Percentiles rank a stretch among this genome's conserved stretches.
Conservation (phyloP, 1,284 basidiomycete genomes). For the Nidula niveotomentosa region DNA sequence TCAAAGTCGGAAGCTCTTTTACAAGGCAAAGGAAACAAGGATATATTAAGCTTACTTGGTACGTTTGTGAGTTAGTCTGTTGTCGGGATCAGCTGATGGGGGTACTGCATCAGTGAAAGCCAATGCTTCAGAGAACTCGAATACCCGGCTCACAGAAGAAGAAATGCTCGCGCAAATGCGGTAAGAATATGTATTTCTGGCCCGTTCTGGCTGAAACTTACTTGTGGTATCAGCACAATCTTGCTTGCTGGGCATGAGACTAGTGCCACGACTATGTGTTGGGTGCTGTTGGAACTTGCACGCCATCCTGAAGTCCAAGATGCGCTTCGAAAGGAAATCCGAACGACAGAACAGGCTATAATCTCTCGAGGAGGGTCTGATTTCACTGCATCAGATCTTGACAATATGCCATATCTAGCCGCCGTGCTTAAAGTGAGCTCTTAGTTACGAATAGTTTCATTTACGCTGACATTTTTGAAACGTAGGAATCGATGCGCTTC, state of each 20-base stretch:
- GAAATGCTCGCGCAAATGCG: conserved; percentile 43
- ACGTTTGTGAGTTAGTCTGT: not conserved
- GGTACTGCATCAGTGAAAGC: conserved; percentile 31
- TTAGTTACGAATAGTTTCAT: not conserved
- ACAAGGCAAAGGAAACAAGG: conserved; percentile 39
- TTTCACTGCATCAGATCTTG: conserved; percentile 39
- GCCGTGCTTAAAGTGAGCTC: conserved; percentile 43
- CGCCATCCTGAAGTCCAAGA: conserved; percentile 33
- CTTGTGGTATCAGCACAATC: conserved; percentile 28
- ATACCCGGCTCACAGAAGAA: conserved; percentile 35
- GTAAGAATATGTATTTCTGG: conserved; percentile 11
- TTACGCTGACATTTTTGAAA: not conserved
- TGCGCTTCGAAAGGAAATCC: conserved; percentile 37
- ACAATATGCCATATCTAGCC: conserved; percentile 40
- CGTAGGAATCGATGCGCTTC: conserved; percentile 44
- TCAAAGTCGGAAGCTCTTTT: conserved; percentile 38
- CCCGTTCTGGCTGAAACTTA: not conserved
- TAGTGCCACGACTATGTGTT: conserved; percentile 38
- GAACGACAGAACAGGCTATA: conserved; percentile 28
- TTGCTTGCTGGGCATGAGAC: conserved; percentile 43
- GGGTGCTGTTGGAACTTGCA: conserved; percentile 41
- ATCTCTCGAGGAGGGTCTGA: conserved; percentile 32
- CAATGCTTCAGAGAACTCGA: conserved; percentile 37
- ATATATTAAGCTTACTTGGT: conserved; percentile 41
- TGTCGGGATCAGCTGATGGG: not conserved